A percentile compares a stretch with the other conserved stretches of the same genome.
Evolutionary conservation across 2,329 filamentous ascomycete species (phyloP).

Genomic region (Ilyonectria robusta): DNA sequence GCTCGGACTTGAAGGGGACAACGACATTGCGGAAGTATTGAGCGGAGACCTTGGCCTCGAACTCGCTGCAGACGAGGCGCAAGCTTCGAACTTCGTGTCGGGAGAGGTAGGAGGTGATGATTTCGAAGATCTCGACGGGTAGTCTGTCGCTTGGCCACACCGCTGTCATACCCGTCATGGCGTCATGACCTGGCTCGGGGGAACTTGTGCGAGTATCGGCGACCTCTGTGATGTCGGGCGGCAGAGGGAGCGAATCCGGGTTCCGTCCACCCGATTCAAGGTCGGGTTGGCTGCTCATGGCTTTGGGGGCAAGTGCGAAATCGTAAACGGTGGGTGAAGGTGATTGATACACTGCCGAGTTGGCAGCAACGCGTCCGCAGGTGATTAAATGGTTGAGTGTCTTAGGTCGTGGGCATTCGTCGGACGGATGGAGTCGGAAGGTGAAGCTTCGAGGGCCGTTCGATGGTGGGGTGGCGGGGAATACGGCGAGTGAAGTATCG

Average conservation of each 20-base stretch:
- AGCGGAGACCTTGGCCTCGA: conserved; percentile 69
- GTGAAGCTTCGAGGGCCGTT: background rate
- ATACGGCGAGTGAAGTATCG: background rate
- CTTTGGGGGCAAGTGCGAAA: background rate
- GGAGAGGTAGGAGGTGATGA: conserved; percentile 69
- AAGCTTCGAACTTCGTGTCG: conserved; percentile 72
- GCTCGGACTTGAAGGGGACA: conserved; percentile 75
- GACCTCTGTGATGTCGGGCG: conserved; percentile 36
- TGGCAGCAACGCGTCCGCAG: conserved; percentile 1
- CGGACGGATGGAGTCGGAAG: conserved; percentile 14
- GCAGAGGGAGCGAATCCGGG: conserved; percentile 38
- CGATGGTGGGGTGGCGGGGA: conserved; percentile 12
- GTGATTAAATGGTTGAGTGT: conserved; percentile 2
- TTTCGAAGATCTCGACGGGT: conserved; percentile 74
- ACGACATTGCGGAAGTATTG: conserved; percentile 75
- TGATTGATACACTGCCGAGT: background rate
- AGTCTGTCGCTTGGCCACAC: conserved; percentile 57
- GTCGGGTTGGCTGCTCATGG: conserved; percentile 12
- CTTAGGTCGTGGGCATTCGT: conserved; percentile 14
- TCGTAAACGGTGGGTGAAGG: background rate
- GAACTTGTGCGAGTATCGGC: background rate
- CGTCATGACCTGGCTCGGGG: background rate
- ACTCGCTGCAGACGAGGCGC: conserved; percentile 72
- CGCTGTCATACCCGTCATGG: background rate
- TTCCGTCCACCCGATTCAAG: conserved; percentile 23